These are phyloP conservation scores for Musa beccarii DNA, from an alignment of 176 grass and related monocot genomes.

Conservation along the genomic window DNA sequence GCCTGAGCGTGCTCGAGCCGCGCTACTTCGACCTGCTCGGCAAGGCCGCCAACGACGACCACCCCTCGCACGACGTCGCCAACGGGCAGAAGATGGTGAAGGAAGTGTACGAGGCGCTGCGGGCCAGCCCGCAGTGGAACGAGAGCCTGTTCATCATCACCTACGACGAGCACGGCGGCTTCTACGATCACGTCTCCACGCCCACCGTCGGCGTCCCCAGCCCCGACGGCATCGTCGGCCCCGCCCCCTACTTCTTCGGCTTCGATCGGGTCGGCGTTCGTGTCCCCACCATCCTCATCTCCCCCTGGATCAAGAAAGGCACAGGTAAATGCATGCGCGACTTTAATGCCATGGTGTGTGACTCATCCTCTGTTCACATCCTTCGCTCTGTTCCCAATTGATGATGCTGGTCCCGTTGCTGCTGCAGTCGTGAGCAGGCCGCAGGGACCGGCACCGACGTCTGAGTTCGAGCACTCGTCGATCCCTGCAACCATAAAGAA, in stretches of 20 bases:
- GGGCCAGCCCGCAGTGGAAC: slow-evolving; percentile 25
- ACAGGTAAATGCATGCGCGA: background rate
- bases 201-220: slow-evolving; percentile 3
- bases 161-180: slow-evolving; percentile 18
- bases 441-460: slow-evolving; percentile 1
- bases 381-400: background rate
- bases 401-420: background rate
- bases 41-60: slow-evolving; percentile 6
- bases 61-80: slow-evolving; percentile 20
- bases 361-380: background rate
- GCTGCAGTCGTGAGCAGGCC: background rate
- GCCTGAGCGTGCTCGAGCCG: slow-evolving; percentile 11
- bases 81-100: slow-evolving; percentile 18
- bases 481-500: slow-evolving; percentile 16
- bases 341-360: background rate
- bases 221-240: slow-evolving; percentile 14
- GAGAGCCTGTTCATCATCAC: slow-evolving; percentile 24
- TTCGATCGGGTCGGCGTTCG: slow-evolving; percentile 23
- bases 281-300: slow-evolving; percentile 19
- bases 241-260: slow-evolving; percentile 3
- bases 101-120: slow-evolving; percentile 2
- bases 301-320: slow-evolving; percentile 26
- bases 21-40: slow-evolving; percentile 6
- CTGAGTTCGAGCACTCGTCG: slow-evolving; percentile 16
- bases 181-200: slow-evolving; percentile 22